Evolutionary conservation across 768 basidiomycete genomes (phyloP).

Genomic region (Boletus rubropictus): DNA sequence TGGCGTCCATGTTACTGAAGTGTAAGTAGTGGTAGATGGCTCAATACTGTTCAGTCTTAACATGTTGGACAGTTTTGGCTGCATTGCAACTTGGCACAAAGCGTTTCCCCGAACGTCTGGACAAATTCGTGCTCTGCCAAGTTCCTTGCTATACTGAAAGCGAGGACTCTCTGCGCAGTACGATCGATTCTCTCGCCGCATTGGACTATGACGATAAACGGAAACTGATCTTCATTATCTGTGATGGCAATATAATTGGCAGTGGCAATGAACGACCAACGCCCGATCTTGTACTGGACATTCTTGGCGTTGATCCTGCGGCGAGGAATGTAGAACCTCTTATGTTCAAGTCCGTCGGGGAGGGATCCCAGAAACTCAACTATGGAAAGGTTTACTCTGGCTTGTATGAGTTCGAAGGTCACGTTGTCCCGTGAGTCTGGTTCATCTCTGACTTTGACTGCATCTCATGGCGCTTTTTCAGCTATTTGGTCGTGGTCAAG

Average conservation of each 20-base stretch:
- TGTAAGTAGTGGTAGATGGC: conserved; percentile 38
- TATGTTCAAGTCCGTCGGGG: conserved; percentile 62
- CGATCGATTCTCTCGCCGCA: conserved; percentile 62
- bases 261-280: conserved; percentile 64
- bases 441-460: neutral
- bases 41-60: conserved; percentile 8
- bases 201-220: conserved; percentile 68
- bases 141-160: conserved; percentile 70
- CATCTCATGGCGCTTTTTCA: conserved; percentile 16
- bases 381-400: conserved; percentile 69
- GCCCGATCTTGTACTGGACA: conserved; percentile 60
- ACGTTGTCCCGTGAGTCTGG: conserved; percentile 54
- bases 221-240: conserved; percentile 60
- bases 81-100: conserved; percentile 57
- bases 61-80: conserved; percentile 45
- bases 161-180: conserved; percentile 60
- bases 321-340: conserved; percentile 59
- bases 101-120: conserved; percentile 57
- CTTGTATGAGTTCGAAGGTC: conserved; percentile 64
- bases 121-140: conserved; percentile 66
- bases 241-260: conserved; percentile 68
- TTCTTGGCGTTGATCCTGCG: conserved; percentile 60
- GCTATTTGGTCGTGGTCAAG: conserved; percentile 59
- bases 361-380: conserved; percentile 62
- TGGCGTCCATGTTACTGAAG: conserved; percentile 51